Conservation (phyloP, 2,329 filamentous ascomycete genomes). For the Aspergillus sergii region DNA sequence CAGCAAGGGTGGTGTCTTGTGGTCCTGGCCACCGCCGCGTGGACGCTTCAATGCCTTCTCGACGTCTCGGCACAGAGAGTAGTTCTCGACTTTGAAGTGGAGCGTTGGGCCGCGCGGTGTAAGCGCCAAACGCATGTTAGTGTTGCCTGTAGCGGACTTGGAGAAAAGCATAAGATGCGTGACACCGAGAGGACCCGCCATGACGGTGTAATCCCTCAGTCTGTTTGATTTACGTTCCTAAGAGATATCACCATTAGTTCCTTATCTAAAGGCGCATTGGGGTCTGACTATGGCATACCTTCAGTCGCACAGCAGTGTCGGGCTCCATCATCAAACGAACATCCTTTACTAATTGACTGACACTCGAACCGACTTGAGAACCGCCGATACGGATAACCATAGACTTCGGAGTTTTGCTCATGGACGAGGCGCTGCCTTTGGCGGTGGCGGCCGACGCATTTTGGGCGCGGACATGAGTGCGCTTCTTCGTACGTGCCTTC, state of each 20-base stretch:
- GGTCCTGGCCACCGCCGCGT: slow-evolving; percentile 80
- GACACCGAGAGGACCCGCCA: slow-evolving; percentile 92
- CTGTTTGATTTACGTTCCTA: slow-evolving; percentile 83
- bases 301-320: slow-evolving; percentile 83
- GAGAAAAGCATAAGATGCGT: slow-evolving; percentile 93
- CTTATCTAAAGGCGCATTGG: not conserved
- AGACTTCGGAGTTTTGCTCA: slow-evolving; percentile 77
- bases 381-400: slow-evolving; percentile 98
- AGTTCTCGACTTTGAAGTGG: slow-evolving; percentile 92
- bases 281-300: slow-evolving; percentile 46
- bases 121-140: slow-evolving; percentile 83
- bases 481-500: slow-evolving; percentile 80
- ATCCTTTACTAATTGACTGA: slow-evolving; percentile 89
- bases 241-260: not conserved
- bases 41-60: slow-evolving; percentile 81
- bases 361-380: slow-evolving; percentile 85
- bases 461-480: slow-evolving; percentile 75
- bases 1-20: slow-evolving; percentile 79
- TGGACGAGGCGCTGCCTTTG: slow-evolving; percentile 60
- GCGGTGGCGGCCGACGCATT: slow-evolving; percentile 56
- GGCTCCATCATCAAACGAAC: slow-evolving; percentile 95
- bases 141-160: slow-evolving; percentile 84
- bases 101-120: slow-evolving; percentile 90
- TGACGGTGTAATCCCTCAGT: slow-evolving; percentile 88
- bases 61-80: slow-evolving; percentile 91